phyloP scores from a whole-genome alignment of 169 alveolate genomes.

The Plasmodium vinckei region DNA sequence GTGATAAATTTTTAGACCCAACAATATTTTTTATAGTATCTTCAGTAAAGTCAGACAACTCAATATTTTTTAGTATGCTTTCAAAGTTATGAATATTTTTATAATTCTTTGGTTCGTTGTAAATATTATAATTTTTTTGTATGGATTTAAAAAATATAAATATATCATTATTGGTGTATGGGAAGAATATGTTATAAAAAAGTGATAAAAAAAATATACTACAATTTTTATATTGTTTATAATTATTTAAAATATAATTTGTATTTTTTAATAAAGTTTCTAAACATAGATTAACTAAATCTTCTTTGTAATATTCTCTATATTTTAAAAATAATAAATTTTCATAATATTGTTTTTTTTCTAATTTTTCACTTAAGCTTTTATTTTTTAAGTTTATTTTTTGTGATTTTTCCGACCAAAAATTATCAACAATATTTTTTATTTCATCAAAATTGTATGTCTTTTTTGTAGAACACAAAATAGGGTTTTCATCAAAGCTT shows the following conservation, averaged over 20 bases:
- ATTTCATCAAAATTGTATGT: slow-evolving; percentile 14
- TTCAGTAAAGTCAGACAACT: slow-evolving; percentile 36
- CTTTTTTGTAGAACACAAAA: no score
- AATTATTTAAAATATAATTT: slow-evolving; percentile 61
- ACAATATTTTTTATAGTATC: slow-evolving; percentile 22
- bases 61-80: slow-evolving; percentile 30
- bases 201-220: slow-evolving; percentile 53
- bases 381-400: slow-evolving; percentile 18
- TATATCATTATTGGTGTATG: slow-evolving; percentile 45
- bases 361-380: slow-evolving; percentile 29
- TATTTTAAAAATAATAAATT: slow-evolving; percentile 55
- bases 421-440: slow-evolving; percentile 45
- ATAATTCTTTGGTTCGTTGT: neutral
- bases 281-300: slow-evolving; percentile 43
- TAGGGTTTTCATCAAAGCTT: neutral
- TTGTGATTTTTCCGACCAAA: slow-evolving; percentile 8
- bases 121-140: slow-evolving; percentile 26
- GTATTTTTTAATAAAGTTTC: slow-evolving; percentile 62
- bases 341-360: slow-evolving; percentile 64
- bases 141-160: slow-evolving; percentile 36
- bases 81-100: slow-evolving; percentile 22
- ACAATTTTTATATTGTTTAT: slow-evolving; percentile 69
- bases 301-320: slow-evolving; percentile 74
- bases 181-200: slow-evolving; percentile 61
- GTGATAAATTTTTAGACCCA: slow-evolving; percentile 29